Percentiles rank a stretch among this genome's conserved stretches.
Evolutionary conservation across 768 basidiomycete species (phyloP).

Genomic region (Hygrophoropsis aurantiaca): DNA sequence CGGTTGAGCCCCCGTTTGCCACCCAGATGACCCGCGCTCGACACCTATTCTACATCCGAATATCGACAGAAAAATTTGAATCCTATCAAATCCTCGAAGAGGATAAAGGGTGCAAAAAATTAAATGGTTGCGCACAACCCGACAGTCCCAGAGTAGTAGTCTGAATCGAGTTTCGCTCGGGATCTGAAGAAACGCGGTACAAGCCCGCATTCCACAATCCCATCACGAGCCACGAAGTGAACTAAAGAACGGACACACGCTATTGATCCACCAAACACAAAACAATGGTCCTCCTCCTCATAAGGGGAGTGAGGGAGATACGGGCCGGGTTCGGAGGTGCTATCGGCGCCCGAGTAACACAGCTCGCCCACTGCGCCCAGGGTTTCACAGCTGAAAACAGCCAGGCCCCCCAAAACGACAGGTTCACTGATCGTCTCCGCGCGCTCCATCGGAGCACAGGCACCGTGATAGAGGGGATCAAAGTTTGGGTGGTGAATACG

Average conservation of each 20-base stretch:
- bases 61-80: too few species aligned
- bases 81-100: slow-evolving; percentile 6
- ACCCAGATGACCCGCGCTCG: too few species aligned
- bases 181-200: too few species aligned
- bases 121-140: too few species aligned
- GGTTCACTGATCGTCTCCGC: background rate
- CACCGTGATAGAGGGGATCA: slow-evolving; percentile 10
- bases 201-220: slow-evolving; percentile 1
- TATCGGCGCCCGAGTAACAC: background rate
- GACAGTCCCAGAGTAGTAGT: slow-evolving; percentile 33
- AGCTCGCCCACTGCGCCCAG: background rate
- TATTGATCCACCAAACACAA: slow-evolving; percentile 1
- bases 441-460: slow-evolving; percentile 9
- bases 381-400: background rate
- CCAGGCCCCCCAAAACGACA: background rate
- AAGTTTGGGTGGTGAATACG: too few species aligned
- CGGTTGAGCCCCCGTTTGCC: too few species aligned
- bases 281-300: background rate
- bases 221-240: slow-evolving; percentile 26
- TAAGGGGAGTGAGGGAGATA: too few species aligned
- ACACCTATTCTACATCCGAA: too few species aligned
- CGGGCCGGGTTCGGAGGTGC: background rate
- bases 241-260: slow-evolving; percentile 18
- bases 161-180: slow-evolving; percentile 32
- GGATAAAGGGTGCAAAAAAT: slow-evolving; percentile 9